Evolutionary conservation across 768 basidiomycete genomes (phyloP), one percentile per base, ranked within the genome.

Genomic region (Amanita jacksonii): DNA sequence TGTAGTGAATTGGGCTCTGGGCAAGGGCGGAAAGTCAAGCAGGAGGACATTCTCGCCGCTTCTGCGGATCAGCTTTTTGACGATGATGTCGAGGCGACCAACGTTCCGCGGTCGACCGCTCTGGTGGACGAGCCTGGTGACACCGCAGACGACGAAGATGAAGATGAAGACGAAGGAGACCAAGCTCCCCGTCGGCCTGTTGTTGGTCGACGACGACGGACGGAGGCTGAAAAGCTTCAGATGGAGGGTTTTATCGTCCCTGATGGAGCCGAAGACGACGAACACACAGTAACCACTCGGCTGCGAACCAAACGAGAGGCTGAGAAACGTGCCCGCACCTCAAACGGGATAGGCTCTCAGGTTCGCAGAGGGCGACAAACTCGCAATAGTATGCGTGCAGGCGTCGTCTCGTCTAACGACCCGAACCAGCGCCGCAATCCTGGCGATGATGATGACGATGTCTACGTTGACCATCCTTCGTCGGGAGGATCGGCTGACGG

Each of bases 401-500:
- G 52, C 1, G 7, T 6, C 27, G 12, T 6, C 7, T 28, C 27
- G 7, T 6, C 27, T 12, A 28, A 28, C 27, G 27, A 12, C 12
- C 7, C 6, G 6, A 12, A 28, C 12, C 7, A 6, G 7, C 6
- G 12, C 7, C 6, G 12, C 27, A 28, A 28, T 28, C 6, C 6
- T 6, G 6, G 6, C 7, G 27, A 28, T 6, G 27, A 28, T 12
- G 27, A 28, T 12, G 70, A 70, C 37, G 78, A 73, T 27, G 74
- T 76, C 18, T 68, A 65, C 25, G 74, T 78, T 43, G 63, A 55
- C 24, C 53, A 53, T 70, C 39, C 70, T 3, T 69, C 76, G 10
- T 71, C 75, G 0, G 65, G 60, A 16, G 70, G 63, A 3, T 70
- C 77, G 24, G 68, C 67, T 12, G 74, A 76, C 37, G 77, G 70